Base-by-base conservation (phyloP, 2,329 filamentous ascomycete species). In the Penicillium sp. region DNA sequence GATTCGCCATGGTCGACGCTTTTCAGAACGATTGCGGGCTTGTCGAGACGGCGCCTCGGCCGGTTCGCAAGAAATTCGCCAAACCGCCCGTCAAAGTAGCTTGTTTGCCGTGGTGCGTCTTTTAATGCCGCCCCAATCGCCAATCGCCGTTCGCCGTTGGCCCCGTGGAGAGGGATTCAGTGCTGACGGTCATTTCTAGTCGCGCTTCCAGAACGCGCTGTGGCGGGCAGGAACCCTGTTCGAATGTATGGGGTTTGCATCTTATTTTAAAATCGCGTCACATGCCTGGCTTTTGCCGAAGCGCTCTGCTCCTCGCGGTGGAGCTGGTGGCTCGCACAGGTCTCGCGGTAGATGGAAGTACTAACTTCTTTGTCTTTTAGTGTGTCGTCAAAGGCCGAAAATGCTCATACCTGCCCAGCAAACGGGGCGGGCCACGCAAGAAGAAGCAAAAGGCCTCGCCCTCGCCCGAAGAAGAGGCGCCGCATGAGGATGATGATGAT, bases 61-160 rank as follows among this genome's bases (percentile, higher is more conserved):
- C 74, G 63, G 66, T 72, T 63, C 74, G 76, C 65, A 79, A 76
- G 72, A 79, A 79, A 69, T 79, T 79, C 62, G 75, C 76, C 53
- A 79, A 79, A 71, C 78, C 78, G 25, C 78, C 78, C 43, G 78
- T 80, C 37, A 80, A 80, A 67, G 76, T 79, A 68, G 78, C 78
- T 46, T 80, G 77, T 71, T 67, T 79, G 59, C 68, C 78, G 57
- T 79, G 78, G 78, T 79, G 70, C 71, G 75, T 65, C 19, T 37
- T 37, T 28, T 11, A 25, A 26, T 46, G 38, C 25, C 56, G 40
- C 51, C 43, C 26, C 38, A 37, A 14, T 35, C 25, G 37, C n/a
- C 38, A 8, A 8, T 35, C 22, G 40, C 19, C 30, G 19, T 37
- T 35, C 22, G 40, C 19, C 30, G 19, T 37, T 13, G 49, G 49